A percentile compares a stretch with the other conserved stretches of the same genome.
These are phyloP conservation scores for Cordyceps farinosa DNA, from an alignment of 2,329 filamentous ascomycete species.

Conservation along the genomic window DNA sequence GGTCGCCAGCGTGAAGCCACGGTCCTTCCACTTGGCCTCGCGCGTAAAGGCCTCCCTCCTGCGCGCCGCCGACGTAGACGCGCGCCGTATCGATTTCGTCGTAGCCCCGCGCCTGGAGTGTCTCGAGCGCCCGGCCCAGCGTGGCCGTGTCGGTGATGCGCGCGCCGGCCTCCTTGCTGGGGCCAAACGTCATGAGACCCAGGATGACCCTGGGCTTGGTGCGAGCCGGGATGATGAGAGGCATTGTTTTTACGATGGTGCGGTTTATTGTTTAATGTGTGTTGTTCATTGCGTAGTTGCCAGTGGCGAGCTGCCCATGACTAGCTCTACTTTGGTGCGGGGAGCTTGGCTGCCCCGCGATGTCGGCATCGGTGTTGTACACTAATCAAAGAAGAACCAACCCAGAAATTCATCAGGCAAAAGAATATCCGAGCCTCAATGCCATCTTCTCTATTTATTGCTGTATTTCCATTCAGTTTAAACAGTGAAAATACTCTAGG, in stretches of 20 bases:
- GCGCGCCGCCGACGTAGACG: constrained; percentile 65
- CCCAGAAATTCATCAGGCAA: too few species aligned
- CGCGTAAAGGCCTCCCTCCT: constrained; percentile 82
- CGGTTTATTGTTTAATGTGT: background rate
- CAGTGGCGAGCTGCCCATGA: background rate
- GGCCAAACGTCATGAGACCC: constrained; percentile 81
- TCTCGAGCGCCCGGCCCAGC: constrained; percentile 68
- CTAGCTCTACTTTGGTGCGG: background rate
- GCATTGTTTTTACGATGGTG: constrained; percentile 35
- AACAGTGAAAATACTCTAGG: too few species aligned
- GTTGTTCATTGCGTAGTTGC: background rate
- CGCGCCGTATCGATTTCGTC: constrained; percentile 83
- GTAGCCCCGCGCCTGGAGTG: constrained; percentile 75
- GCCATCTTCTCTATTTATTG: too few species aligned
- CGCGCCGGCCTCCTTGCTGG: constrained; percentile 58
- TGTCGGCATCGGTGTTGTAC: background rate
- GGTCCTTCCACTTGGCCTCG: constrained; percentile 72
- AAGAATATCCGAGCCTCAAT: too few species aligned
- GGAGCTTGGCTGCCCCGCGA: background rate
- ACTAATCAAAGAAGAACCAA: too few species aligned
- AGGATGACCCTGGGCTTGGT: constrained; percentile 69
- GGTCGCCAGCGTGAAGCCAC: constrained; percentile 73
- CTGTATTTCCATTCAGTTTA: too few species aligned
- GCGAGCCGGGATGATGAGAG: constrained; percentile 39
- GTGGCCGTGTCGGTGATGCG: constrained; percentile 66